These are phyloP conservation scores for Dovyalis caffra DNA, from an alignment of 345 rosid genomes.

Conservation along the genomic window DNA sequence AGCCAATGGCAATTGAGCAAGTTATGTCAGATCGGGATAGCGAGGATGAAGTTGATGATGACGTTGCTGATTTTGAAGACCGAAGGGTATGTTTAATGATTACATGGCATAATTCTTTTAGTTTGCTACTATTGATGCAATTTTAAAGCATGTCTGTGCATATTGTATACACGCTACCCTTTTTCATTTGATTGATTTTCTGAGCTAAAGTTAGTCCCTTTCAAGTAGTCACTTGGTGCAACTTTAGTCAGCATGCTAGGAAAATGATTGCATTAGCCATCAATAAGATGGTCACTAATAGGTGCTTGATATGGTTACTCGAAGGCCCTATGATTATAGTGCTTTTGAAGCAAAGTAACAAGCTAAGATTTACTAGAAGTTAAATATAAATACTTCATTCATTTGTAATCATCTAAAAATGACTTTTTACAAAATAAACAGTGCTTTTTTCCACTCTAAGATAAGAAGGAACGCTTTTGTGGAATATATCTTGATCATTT, in stretches of 20 bases:
- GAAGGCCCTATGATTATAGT: too few relatives aligned
- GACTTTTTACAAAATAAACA: too few relatives aligned
- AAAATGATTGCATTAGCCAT: too few relatives aligned
- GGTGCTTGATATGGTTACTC: too few relatives aligned
- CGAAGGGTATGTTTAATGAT: conserved; percentile 64
- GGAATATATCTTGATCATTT: too few relatives aligned
- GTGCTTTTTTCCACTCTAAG: neutral
- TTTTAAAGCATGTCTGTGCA: neutral
- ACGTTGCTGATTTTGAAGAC: conserved; percentile 99
- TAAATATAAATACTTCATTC: neutral
- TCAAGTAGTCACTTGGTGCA: too few relatives aligned
- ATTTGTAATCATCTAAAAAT: too few relatives aligned
- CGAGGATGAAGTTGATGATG: conserved; percentile 99
- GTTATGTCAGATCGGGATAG: conserved; percentile 93
- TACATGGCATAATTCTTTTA: neutral
- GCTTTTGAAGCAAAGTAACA: too few relatives aligned
- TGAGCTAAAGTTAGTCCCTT: neutral
- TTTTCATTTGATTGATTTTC: neutral
- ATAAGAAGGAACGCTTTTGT: too few relatives aligned
- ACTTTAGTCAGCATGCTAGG: too few relatives aligned
- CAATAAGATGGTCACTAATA: too few relatives aligned
- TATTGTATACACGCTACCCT: neutral
- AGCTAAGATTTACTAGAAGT: neutral
- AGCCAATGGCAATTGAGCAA: conserved; percentile 97
- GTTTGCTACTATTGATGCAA: neutral